A percentile compares a stretch with the other conserved stretches of the same genome.
Evolutionary conservation across 768 basidiomycete species (phyloP).

Genomic region (Chalciporus pseudorubinellus): DNA sequence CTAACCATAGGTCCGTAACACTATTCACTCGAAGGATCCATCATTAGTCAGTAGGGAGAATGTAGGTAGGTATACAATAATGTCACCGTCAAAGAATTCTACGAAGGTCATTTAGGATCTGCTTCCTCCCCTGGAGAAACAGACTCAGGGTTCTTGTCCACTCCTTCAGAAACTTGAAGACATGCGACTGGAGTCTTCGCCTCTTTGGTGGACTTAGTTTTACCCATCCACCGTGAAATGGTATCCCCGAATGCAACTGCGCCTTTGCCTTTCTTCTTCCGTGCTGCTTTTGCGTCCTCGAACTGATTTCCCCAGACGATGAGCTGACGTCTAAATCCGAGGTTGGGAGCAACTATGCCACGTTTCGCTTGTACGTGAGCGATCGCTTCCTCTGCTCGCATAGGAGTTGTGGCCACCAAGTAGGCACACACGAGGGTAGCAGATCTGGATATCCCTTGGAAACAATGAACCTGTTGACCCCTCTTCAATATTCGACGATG

Average conservation of each 20-base stretch:
- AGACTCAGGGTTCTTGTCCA: background rate
- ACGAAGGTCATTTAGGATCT: no score
- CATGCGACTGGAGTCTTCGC: background rate
- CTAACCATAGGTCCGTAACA: no score
- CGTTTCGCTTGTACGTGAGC: slow-evolving; percentile 54
- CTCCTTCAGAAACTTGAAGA: background rate
- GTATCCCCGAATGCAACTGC: background rate
- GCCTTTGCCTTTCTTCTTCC: slow-evolving; percentile 9
- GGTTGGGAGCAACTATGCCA: slow-evolving; percentile 62
- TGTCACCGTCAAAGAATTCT: background rate
- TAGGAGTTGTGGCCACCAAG: slow-evolving; percentile 49
- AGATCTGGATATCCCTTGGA: slow-evolving; percentile 72
- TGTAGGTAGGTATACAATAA: background rate
- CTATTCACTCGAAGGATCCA: background rate
- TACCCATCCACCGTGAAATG: slow-evolving; percentile 20
- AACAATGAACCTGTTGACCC: slow-evolving; percentile 63
- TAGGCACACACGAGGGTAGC: slow-evolving; percentile 77
- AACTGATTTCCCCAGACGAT: slow-evolving; percentile 33
- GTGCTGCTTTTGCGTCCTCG: slow-evolving; percentile 25
- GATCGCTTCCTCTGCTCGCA: slow-evolving; percentile 54
- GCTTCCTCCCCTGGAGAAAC: background rate
- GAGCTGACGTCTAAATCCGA: slow-evolving; percentile 63
- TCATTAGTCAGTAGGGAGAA: no score
- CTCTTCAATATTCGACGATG: background rate
- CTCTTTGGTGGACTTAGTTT: background rate